These are phyloP conservation scores for Hanseniaspora uvarum DNA, from an alignment of 1,139 yeast genomes.

Conservation along the genomic window DNA sequence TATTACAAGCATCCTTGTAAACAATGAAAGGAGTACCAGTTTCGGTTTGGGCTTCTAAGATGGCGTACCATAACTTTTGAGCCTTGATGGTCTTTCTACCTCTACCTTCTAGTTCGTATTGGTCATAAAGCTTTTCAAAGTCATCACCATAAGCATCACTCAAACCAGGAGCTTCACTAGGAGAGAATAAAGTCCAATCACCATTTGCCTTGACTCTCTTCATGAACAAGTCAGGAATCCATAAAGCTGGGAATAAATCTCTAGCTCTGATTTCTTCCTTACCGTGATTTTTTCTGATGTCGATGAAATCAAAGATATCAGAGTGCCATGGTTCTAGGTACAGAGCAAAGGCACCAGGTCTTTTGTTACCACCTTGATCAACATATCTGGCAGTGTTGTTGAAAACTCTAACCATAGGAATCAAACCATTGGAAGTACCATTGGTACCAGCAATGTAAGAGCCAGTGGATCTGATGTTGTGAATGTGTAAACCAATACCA, in stretches of 20 bases:
- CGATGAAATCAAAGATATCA: constrained; percentile 72
- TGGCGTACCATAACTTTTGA: constrained; percentile 79
- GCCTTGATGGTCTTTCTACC: constrained; percentile 69
- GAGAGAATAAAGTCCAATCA: constrained; percentile 80
- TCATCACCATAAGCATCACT: constrained; percentile 73
- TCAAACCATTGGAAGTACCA: constrained; percentile 79
- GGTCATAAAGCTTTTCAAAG: constrained; percentile 58
- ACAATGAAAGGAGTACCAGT: constrained; percentile 90
- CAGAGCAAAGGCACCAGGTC: constrained; percentile 88
- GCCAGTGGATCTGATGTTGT: constrained; percentile 76
- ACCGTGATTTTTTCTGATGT: constrained; percentile 81
- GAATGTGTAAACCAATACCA: constrained; percentile 78
- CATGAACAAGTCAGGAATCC: constrained; percentile 89
- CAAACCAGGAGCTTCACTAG: constrained; percentile 79
- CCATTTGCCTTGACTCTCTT: constrained; percentile 69
- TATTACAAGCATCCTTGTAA: constrained; percentile 79
- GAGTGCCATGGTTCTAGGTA: constrained; percentile 90
- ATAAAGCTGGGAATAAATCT: constrained; percentile 80
- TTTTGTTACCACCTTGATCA: constrained; percentile 88
- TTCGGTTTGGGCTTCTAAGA: constrained; percentile 81
- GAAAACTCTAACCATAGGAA: constrained; percentile 83
- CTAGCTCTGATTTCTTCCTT: constrained; percentile 85
- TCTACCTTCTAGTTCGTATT: constrained; percentile 61
- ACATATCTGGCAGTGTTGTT: constrained; percentile 88
- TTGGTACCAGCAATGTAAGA: constrained; percentile 82